Evolutionary conservation across 805 yeast species (phyloP).

Genomic region (Teunomyces panamensis): DNA sequence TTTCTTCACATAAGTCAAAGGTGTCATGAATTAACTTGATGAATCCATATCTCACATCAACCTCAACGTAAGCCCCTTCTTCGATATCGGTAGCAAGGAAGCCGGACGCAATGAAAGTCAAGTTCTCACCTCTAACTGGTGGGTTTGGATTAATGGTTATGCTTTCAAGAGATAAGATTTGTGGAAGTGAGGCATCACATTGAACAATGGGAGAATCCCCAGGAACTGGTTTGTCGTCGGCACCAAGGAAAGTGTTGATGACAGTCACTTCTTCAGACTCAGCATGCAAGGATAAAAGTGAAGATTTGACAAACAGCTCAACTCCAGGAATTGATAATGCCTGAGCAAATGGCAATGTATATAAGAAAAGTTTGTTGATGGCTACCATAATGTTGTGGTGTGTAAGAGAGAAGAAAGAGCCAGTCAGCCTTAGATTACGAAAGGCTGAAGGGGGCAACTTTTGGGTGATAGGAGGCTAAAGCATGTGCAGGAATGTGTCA

Average conservation of each 20-base stretch:
- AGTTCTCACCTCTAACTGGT: conserved; percentile 79
- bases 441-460: neutral
- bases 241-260: conserved; percentile 24
- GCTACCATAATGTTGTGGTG: conserved; percentile 18
- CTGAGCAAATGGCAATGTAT: conserved; percentile 13
- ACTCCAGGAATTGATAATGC: conserved; percentile 21
- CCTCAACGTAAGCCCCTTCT: conserved; percentile 93
- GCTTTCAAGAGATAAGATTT: conserved; percentile 57
- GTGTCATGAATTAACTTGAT: conserved; percentile 84
- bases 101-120: conserved; percentile 79
- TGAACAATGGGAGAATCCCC: conserved; percentile 83
- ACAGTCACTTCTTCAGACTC: conserved; percentile 4
- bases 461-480: neutral
- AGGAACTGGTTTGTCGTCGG: conserved; percentile 67
- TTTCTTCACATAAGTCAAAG: conserved; percentile 88
- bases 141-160: conserved; percentile 80
- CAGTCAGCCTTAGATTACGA: neutral
- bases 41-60: conserved; percentile 89
- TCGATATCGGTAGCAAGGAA: conserved; percentile 49
- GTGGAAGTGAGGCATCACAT: conserved; percentile 67
- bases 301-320: conserved; percentile 12
- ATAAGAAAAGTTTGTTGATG: conserved; percentile 12
- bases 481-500: neutral
- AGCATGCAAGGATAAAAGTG: conserved; percentile 11
- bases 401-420: neutral